phyloP scores from a whole-genome alignment of 306 rosid species.

The Rosa rugosa region DNA sequence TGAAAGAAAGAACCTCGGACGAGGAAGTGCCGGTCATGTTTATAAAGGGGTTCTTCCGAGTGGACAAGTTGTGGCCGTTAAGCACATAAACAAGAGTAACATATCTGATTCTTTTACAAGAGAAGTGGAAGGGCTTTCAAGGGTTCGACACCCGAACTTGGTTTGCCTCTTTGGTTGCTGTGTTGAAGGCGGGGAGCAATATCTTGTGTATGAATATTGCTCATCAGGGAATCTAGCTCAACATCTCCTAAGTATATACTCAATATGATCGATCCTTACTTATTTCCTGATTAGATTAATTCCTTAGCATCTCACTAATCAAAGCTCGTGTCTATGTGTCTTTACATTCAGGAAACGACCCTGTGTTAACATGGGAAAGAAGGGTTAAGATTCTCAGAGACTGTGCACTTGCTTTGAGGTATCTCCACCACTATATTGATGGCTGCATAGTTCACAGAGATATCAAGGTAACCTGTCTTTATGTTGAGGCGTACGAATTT shows the following conservation, averaged over 20 bases:
- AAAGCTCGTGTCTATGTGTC: neutral
- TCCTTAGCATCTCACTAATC: neutral
- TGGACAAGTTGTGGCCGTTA: slow-evolving; percentile 83
- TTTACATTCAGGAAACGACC: slow-evolving; percentile 46
- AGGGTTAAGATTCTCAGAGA: slow-evolving; percentile 74
- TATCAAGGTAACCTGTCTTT: slow-evolving; percentile 54
- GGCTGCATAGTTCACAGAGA: slow-evolving; percentile 95
- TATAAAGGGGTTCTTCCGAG: slow-evolving; percentile 80
- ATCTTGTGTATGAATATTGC: slow-evolving; percentile 80
- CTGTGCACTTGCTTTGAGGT: slow-evolving; percentile 72
- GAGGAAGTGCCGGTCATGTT: slow-evolving; percentile 85
- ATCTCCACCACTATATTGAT: slow-evolving; percentile 71
- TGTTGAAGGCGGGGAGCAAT: slow-evolving; percentile 56
- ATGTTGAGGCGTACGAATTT: neutral
- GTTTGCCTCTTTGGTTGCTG: slow-evolving; percentile 83
- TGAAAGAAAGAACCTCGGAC: slow-evolving; percentile 53
- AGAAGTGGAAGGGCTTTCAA: slow-evolving; percentile 72
- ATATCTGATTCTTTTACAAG: slow-evolving; percentile 56
- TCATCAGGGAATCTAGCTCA: slow-evolving; percentile 75
- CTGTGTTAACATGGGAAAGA: slow-evolving; percentile 56
- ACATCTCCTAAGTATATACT: slow-evolving; percentile 65
- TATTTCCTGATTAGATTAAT: neutral
- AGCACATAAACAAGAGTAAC: slow-evolving; percentile 57
- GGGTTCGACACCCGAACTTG: slow-evolving; percentile 76
- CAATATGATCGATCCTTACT: neutral